Evolutionary conservation across 2,329 filamentous ascomycete genomes (phyloP), one percentile per base, ranked within the genome.

Genomic region (Alternaria novae-zelandiae): DNA sequence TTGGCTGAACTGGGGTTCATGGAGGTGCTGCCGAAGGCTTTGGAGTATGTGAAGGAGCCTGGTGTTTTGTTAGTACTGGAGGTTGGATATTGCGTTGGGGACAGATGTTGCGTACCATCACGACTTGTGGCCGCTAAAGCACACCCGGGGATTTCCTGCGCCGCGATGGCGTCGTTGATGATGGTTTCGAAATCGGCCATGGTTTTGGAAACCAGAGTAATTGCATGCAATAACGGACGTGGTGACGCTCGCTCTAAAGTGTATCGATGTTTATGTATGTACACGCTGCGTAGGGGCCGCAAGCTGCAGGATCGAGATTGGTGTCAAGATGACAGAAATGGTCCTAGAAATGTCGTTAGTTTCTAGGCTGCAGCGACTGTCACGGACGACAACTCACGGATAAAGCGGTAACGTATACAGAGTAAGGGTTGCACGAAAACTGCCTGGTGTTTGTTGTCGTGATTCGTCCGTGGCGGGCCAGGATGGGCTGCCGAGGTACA

Each of bases 21-120:
- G 1, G 77, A 76, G 1, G 73, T 73, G 10, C 57, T 63, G 2
- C 81, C 81, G 26, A 83, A 80, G 2, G 72, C 59, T 57, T 78
- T 77, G 30, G 67, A 61, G 62, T 82, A 83, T 5, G 54, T 64
- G 65, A 81, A 81, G 3, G 71, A 74, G 6, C 77, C 80, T 82
- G 46, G 7, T 21, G 13, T 4, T 21, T 21, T 56, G 5, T 49
- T 56, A 21, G 13, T 11, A 13, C 7, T 4, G 7, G 17, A 11
- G 17, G 4, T 13, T 23, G 6, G 15, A 7, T 6, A 11, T 13
- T 13, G 11, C 8, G 3, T 7, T 11, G 17, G 9, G 9, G 15
- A 12, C 20, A n/a, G 1, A 4, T n/a, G 32, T 12, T 21, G 45
- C 15, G 20, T 70, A 74, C 75, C 73, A 66, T 74, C 70, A 44